Conservation (phyloP, 345 rosid genomes). For the Physaria fendleri region DNA sequence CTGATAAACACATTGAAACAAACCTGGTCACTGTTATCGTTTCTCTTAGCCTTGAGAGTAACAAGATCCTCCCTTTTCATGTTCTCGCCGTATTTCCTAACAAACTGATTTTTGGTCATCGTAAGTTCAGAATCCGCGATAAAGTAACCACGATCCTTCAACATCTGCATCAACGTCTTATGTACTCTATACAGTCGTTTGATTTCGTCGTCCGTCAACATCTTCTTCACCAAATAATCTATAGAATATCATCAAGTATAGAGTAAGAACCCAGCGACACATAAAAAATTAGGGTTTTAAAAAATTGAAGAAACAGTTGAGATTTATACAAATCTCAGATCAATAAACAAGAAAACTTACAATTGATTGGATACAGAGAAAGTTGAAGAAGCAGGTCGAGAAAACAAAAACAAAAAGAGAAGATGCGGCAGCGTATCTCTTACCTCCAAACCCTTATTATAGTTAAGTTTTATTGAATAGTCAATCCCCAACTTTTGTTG, state of each 20-base stretch:
- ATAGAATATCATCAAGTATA: neutral
- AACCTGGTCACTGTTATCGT: constrained; percentile 61
- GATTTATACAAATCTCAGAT: neutral
- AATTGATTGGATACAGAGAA: neutral
- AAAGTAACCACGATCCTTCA: constrained; percentile 68
- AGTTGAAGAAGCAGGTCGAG: neutral
- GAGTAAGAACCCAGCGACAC: neutral
- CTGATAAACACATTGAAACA: neutral
- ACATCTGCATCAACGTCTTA: constrained; percentile 74
- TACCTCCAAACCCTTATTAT: constrained; percentile 2
- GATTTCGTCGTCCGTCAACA: constrained; percentile 69
- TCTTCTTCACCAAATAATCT: constrained; percentile 18
- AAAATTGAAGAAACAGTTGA: neutral
- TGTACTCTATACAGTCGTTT: constrained; percentile 57
- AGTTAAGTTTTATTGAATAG: neutral
- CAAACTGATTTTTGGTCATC: constrained; percentile 44
- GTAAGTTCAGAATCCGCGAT: constrained; percentile 58
- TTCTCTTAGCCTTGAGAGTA: constrained; percentile 51
- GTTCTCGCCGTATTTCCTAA: constrained; percentile 55
- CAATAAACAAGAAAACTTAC: neutral
- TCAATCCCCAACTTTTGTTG: neutral
- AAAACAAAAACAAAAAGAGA: no score
- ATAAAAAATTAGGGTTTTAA: constrained; percentile 4
- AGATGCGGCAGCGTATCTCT: constrained; percentile 3
- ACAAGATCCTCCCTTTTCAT: constrained; percentile 92